Evolutionary conservation across 805 yeast species (phyloP), one percentile per base, ranked within the genome.

Genomic region (Candida nonsorbophila): DNA sequence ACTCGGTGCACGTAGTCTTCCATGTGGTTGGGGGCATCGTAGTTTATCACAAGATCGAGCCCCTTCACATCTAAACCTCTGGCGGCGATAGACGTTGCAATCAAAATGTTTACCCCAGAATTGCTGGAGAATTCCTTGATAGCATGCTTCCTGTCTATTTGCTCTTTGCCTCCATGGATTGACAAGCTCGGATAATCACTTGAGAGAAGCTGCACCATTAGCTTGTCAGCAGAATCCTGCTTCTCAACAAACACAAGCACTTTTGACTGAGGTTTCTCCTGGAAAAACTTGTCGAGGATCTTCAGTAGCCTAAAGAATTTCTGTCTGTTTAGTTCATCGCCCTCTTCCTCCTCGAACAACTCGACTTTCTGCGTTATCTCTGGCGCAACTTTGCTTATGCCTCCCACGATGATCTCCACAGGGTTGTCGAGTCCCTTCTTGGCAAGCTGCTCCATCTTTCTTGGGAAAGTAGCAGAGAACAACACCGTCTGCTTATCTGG

Each of bases 1-100:
- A 88, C 95, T 6, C 97, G 71, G 57, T 92, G 98, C 8, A 92
- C 90, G 48, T 92, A 92, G 51, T 92, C 97, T 38, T 94, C 97
- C 69, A 87, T 69, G 36, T 88, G 94, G 39, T 71, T 84, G 1
- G 95, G 94, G 1, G 86, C 63, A n/a, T 67, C 72, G 37, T 47
- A 58, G 39, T 92, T 84, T 5, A 92, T 63, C 2, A 92, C 97
- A 24, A 88, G 53, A 33, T 77, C 77, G 15, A 90, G 69, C 14
- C 79, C 81, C 29, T 86, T 83, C n/a, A 92, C 96, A 55, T 92
- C 97, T 14, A 92, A 61, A 0, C 98, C 98, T 38, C 98, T 68
- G 0, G 98, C 95, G 3, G 97, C 86, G 15, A 92, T 83, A 2
- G 95, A 92, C 0, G 98, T 92, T 6, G 97, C 95, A 16, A 92